phyloP scores from a whole-genome alignment of 2,329 filamentous ascomycete species.

The Phialophora macrospora region DNA sequence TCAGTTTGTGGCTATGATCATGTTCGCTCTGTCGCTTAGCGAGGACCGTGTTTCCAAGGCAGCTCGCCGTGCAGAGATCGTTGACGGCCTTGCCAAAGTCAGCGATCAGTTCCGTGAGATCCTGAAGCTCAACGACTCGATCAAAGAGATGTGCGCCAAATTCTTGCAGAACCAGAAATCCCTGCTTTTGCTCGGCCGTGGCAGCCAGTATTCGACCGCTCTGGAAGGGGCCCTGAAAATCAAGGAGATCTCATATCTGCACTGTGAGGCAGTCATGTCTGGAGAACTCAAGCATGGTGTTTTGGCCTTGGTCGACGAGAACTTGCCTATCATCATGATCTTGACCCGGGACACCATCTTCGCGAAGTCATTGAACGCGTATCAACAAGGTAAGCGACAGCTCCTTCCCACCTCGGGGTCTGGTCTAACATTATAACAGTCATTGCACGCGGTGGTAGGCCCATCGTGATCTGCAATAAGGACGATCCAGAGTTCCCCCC shows the following conservation, averaged over 20 bases:
- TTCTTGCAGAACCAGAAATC: conserved; percentile 98
- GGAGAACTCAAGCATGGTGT: conserved; percentile 99
- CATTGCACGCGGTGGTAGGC: conserved; percentile 91
- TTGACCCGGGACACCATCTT: conserved; percentile 95
- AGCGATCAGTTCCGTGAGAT: conserved; percentile 92
- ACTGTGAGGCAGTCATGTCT: conserved; percentile 99
- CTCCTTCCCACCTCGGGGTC: conserved; percentile 25
- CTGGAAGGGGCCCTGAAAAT: conserved; percentile 98
- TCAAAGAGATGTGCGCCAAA: conserved; percentile 91
- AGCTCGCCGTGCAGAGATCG: conserved; percentile 90
- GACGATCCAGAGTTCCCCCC: conserved; percentile 85
- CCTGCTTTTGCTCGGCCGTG: conserved; percentile 87
- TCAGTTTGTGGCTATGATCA: conserved; percentile 99
- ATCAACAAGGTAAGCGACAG: conserved; percentile 78
- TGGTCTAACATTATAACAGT: conserved; percentile 60
- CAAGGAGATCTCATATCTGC: conserved; percentile 99
- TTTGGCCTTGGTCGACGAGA: conserved; percentile 94
- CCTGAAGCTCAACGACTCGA: conserved; percentile 85
- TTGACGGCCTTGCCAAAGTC: conserved; percentile 85
- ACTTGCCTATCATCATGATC: conserved; percentile 99
- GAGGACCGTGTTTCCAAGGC: conserved; percentile 97
- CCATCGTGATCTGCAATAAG: conserved; percentile 97
- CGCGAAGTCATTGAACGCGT: conserved; percentile 98
- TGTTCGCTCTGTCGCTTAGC: conserved; percentile 95
- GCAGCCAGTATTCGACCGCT: conserved; percentile 94